Evolutionary conservation across 2,329 filamentous ascomycete species (phyloP), one percentile per base, ranked within the genome.

Genomic region (Curvularia hawaiiensis): DNA sequence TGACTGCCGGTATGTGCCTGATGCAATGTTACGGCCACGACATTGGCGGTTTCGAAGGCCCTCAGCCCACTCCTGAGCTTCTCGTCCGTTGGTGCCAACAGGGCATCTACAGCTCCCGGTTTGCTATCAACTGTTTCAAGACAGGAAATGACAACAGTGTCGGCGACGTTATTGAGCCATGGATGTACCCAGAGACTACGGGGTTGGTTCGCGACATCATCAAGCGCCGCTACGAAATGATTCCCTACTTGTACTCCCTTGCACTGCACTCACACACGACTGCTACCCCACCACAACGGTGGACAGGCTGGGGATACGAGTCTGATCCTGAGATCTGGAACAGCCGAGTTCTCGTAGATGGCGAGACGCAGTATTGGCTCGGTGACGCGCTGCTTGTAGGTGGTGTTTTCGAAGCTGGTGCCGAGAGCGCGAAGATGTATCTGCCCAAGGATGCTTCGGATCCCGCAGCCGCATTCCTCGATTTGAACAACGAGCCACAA

Each of bases 91-190:
- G 89, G 89, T 81, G 91, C 12, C 89, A 91, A 68, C 81, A 90
- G 2, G 89, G 88, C 6, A 84, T 87, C 58, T 84, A 90, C 75
- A 88, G 87, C 1, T 83, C 86, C 0, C 85, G 89, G 0, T 91
- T 91, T 65, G 87, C 89, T 11, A 91, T 91, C 78, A 91, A 91
- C 74, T 91, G 89, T 74, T 91, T 88, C 83, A 91, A 91, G 77
- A 91, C 89, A 0, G 84, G 83, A 0, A 78, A 83, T 0, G 86
- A 91, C 73, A 90, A 87, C 65, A 79, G 80, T 0, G 81, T 90
- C 24, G 89, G 89, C 8, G 88, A 90, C 35, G 88, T 91, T 0
- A 91, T 91, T 56, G 88, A 91, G 76, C 89, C 89, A 0, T 91
- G 88, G 87, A 90, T 91, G 87, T 89, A 91, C 67, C 86, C 88